These are phyloP conservation scores for Westerdykella sp. DNA, from an alignment of 2,329 filamentous ascomycete genomes.

Conservation along the genomic window DNA sequence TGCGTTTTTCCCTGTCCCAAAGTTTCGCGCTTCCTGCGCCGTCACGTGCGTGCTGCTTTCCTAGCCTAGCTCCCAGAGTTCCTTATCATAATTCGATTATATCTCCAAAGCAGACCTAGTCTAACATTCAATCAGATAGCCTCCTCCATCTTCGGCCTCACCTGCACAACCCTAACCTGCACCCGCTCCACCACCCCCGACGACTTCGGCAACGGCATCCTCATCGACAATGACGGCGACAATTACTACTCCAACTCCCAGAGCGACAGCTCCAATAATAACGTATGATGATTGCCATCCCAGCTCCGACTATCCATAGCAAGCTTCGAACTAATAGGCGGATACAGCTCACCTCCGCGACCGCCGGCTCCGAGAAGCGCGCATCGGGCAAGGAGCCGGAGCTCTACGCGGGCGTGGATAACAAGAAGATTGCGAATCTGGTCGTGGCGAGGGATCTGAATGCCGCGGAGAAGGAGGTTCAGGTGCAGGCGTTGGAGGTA, in stretches of 20 bases:
- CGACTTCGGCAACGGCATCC: conserved; percentile 68
- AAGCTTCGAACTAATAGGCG: too few species aligned
- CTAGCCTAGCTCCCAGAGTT: too few species aligned
- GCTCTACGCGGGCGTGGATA: conserved; percentile 38
- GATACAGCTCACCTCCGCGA: too few species aligned
- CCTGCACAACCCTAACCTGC: conserved; percentile 66
- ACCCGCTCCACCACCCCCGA: conserved; percentile 68
- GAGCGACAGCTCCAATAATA: conserved; percentile 2
- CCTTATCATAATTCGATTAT: neutral
- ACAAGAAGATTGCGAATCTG: conserved; percentile 66
- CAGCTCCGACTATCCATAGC: too few species aligned
- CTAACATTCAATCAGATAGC: conserved; percentile 49
- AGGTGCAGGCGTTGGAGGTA: conserved; percentile 68
- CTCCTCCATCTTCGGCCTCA: conserved; percentile 65
- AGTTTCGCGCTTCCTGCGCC: too few species aligned
- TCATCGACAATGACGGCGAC: conserved; percentile 39
- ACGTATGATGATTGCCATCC: neutral
- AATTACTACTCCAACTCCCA: conserved; percentile 13
- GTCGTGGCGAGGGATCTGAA: conserved; percentile 78
- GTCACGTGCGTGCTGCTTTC: too few species aligned
- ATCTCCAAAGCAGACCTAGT: neutral
- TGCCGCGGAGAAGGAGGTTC: conserved; percentile 64
- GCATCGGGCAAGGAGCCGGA: conserved; percentile 28
- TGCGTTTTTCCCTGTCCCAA: too few species aligned
- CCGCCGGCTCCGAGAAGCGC: conserved; percentile 13